Base-by-base conservation (phyloP, 2,329 filamentous ascomycete genomes). In the Colletotrichum sp. region DNA sequence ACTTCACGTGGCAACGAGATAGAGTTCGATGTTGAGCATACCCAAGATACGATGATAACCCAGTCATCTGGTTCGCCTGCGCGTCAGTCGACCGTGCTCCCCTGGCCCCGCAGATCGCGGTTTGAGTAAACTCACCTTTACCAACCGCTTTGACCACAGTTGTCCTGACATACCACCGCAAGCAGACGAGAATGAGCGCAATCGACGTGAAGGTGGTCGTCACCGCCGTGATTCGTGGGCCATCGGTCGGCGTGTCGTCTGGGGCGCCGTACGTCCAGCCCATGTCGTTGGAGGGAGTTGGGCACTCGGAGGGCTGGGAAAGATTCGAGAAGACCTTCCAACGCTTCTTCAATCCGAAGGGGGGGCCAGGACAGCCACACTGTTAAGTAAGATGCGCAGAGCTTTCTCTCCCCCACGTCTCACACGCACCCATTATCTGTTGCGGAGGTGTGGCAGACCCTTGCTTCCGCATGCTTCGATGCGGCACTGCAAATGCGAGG, bases 251-350 rank as follows among this genome's bases (percentile, higher is more conserved):
- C 18, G 80, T 81, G 73, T 82, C 78, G 58, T 77, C 79, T 5
- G 76, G 70, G 24, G 83, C 82, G 78, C 85, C 85, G 79, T 81
- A 83, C 9, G 83, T 83, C 84, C 84, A 86, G 43, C 80, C 81
- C 83, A 84, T 85, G 62, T 28, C 26, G 43, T 52, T 21, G 43
- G n/a, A 52, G 66, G 18, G 26, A 38, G 52, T 68, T 34, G 34
- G 62, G n/a, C 43, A 10, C 43, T 52, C 43, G 43, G 38, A 48
- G 24, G 62, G 18, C 38, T 66, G 24, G 24, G 24, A 21, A 21
- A 12, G 15, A 66, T 24, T 66, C 38, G 62, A n/a, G 21, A 52
- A 28, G 62, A 28, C 62, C 21, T 66, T 66, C 36, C 62, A 66
- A 66, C 24, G 26, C 24, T 26, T 36, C 55, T 61, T 43, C 15